phyloP scores from a whole-genome alignment of 2,329 filamentous ascomycete species.

The Trichoderma sp. region DNA sequence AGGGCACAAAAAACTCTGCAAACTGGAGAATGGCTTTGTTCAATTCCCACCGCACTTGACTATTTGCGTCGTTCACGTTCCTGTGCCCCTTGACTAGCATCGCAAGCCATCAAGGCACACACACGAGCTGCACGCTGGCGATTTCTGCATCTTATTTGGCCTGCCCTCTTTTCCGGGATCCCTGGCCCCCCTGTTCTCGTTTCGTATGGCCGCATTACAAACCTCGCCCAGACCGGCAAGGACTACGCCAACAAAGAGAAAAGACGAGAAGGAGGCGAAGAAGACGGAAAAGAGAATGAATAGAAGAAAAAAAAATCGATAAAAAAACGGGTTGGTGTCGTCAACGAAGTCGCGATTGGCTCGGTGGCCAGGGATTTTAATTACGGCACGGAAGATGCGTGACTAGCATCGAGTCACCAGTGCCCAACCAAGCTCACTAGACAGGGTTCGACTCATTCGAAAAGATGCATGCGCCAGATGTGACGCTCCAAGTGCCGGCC shows the following conservation, averaged over 20 bases:
- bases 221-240: neutral
- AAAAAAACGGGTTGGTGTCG: neutral
- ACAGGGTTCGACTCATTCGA: constrained; percentile 18
- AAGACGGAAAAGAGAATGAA: neutral
- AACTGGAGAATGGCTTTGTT: constrained; percentile 1
- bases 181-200: neutral
- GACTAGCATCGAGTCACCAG: constrained; percentile 16
- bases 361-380: constrained; percentile 10
- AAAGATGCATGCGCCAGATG: constrained; percentile 16
- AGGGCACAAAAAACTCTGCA: neutral
- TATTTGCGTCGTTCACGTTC: constrained; percentile 20
- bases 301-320: neutral
- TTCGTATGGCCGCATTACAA: constrained; percentile 3
- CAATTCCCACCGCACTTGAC: constrained; percentile 16
- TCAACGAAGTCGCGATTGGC: constrained; percentile 11
- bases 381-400: constrained; percentile 1
- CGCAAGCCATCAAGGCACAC: constrained; percentile 20
- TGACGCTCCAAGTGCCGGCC: constrained; percentile 16
- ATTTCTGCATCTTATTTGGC: neutral
- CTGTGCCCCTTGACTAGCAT: constrained; percentile 21
- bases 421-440: constrained; percentile 12
- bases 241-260: neutral
- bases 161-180: neutral
- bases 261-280: neutral
- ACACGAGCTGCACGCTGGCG: neutral